Evolutionary conservation across 148 eudicot species (phyloP), one percentile per base, ranked within the genome.

Genomic region (Polygonum aviculare): DNA sequence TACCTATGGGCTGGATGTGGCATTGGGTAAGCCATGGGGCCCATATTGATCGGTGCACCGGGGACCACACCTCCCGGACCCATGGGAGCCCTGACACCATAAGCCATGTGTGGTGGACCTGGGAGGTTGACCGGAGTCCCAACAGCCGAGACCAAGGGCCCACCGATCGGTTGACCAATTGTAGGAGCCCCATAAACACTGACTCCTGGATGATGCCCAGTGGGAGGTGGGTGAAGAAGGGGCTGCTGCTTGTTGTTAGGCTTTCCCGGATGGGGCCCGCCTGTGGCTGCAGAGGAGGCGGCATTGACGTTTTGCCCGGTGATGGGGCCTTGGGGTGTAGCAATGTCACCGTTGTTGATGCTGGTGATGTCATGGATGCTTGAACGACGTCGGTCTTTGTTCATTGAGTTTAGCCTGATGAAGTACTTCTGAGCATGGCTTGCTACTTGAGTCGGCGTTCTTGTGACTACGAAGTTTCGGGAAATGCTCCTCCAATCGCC

Each of bases 361-460:
- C 75, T 72, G 15, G 75, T 72, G 52, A 72, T 72, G 75, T 72
- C 75, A 16, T 72, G 75, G 75, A 72, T 72, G 75, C 75, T 72
- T 21, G 75, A 72, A 40, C 75, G 50, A 9, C 75, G 45, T 21
- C 75, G 45, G 51, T 72, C 75, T 72, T 72, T 72, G 75, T 72
- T 72, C 75, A 72, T 72, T 3, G 75, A 72, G 75, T 72, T 72
- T n/a, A 72, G 35, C 36, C 75, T 10, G 35, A 72, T 72, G 75
- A 72, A 72, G 54, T 72, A 72, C n/a, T 72, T 72, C 2, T 72
- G 75, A 12, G 75, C 75, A n/a, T 72, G 75, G 36, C 75, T 72
- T 5, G 75, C 75, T 45, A 72, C 75, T 48, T 72, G 75, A 1
- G 75, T 72, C 9, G 75, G 75, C 36, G 75, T 72, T 16, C 75